Base-by-base conservation (phyloP, 1,284 basidiomycete genomes). In the Kwoniella shivajii region DNA sequence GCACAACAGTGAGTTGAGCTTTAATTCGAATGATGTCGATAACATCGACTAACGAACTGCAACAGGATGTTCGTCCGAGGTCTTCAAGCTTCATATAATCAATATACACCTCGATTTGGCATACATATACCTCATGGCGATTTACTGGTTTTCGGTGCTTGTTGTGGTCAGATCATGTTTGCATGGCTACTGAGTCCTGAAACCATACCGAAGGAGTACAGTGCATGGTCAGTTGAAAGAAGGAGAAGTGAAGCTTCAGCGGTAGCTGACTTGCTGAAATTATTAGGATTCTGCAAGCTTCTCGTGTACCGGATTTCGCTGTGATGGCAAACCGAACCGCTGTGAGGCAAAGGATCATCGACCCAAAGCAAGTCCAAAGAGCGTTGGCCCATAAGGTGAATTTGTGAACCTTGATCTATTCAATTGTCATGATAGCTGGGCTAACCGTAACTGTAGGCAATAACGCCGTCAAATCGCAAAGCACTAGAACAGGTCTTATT, bases 121-220 rank as follows among this genome's bases (percentile, higher is more conserved):
- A 81, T 92, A 56, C 81, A 81, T 49, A 83, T 99, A 14, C 94
- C 93, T 0, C 82, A 92, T 72, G 94, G 94, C 7, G 89, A 89
- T 55, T 83, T 92, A 0, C 75, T 96, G 18, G 83, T 93, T 9
- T 97, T 97, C 69, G 83, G 87, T 10, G 69, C 93, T 2, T 88
- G 88, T 18, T 95, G 88, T 69, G 88, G 87, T 9, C 92, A 96
- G 76, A 95, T 96, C 72, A 83, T 94, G 79, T 94, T 91, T 72
- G 86, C 84, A 0, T 92, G 88, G 78, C 80, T 95, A 29, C 75
- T 90, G 30, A 82, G 88, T 26, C 92, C 90, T 7, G 90, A 93
- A 58, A 90, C 90, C 0, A 84, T 95, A 27, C 87, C 89, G 6
- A 79, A 80, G 37, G 89, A 88, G 18, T 95, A 95, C 68, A 81